Conservation (phyloP, 176 grass and related monocot genomes). For the Triticum timopheevii region DNA sequence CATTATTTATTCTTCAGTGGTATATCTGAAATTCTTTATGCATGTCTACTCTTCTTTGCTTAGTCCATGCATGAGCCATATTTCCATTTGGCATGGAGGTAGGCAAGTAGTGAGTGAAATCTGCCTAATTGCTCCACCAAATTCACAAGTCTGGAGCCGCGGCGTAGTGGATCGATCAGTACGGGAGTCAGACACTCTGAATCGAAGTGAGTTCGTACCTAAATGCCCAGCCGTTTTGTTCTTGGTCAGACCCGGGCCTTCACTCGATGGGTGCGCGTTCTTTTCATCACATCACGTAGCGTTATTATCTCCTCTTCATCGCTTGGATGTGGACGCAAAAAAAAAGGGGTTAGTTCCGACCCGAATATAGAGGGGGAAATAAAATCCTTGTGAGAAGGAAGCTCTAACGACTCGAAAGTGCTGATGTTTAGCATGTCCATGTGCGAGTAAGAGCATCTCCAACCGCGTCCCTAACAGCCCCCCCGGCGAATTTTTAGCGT, state of each 20-base stretch:
- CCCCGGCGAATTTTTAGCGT: too few relatives aligned
- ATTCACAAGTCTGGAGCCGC: background rate
- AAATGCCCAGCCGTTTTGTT: background rate
- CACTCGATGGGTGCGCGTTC: background rate
- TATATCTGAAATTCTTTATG: too few relatives aligned
- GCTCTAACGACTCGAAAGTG: too few relatives aligned
- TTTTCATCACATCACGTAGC: background rate
- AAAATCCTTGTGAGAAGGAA: background rate
- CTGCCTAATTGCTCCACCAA: constrained; percentile 5
- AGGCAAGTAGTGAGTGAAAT: background rate
- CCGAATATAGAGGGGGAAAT: background rate
- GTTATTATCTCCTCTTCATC: background rate
- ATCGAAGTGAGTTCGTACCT: constrained; percentile 9
- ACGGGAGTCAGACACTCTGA: background rate
- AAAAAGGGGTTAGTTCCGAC: background rate
- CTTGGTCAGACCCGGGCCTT: background rate
- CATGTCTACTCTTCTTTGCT: too few relatives aligned
- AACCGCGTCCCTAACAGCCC: too few relatives aligned
- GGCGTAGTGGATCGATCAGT: background rate
- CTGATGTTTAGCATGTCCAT: too few relatives aligned
- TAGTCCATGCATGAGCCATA: background rate
- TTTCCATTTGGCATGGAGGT: background rate
- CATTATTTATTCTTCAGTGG: background rate
- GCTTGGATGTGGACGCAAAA: background rate
- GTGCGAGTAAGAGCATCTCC: too few relatives aligned